Conservation (phyloP, 2,329 filamentous ascomycete species). For the Aspergillus clavatus region DNA sequence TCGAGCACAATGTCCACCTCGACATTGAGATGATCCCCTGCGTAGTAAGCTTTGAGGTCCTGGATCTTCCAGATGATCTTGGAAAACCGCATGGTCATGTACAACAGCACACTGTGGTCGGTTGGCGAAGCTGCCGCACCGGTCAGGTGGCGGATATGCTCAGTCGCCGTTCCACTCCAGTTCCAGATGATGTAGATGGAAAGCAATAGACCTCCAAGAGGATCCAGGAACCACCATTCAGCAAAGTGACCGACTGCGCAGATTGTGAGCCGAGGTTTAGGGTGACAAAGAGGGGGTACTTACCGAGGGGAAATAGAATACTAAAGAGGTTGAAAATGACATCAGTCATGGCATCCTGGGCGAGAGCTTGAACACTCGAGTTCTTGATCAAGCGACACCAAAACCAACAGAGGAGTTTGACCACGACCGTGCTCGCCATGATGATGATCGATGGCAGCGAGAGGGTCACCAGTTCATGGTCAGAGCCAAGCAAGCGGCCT, state of each 20-base stretch:
- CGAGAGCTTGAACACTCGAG: slow-evolving; percentile 76
- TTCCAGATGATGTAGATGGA: slow-evolving; percentile 58
- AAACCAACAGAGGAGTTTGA: slow-evolving; percentile 78
- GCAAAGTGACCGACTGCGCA: slow-evolving; percentile 32
- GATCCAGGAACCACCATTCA: slow-evolving; percentile 56
- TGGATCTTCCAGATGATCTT: slow-evolving; percentile 68
- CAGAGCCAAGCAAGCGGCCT: slow-evolving; percentile 54
- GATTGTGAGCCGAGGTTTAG: neutral
- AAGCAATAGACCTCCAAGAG: slow-evolving; percentile 57
- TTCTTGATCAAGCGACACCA: slow-evolving; percentile 86
- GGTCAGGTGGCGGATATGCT: slow-evolving; percentile 58
- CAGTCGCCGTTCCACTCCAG: slow-evolving; percentile 57
- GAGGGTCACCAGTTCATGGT: slow-evolving; percentile 66
- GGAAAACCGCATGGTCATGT: slow-evolving; percentile 90
- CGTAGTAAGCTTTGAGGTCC: slow-evolving; percentile 60
- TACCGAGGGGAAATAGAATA: slow-evolving; percentile 73
- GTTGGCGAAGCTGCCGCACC: slow-evolving; percentile 57
- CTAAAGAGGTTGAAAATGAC: slow-evolving; percentile 89
- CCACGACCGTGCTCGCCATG: slow-evolving; percentile 74
- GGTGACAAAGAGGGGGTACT: neutral
- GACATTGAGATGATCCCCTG: slow-evolving; percentile 58
- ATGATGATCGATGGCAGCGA: slow-evolving; percentile 68
- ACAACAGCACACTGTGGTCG: slow-evolving; percentile 73
- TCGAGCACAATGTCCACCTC: slow-evolving; percentile 61
- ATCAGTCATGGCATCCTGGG: slow-evolving; percentile 65